Evolutionary conservation across 805 yeast genomes (phyloP), one percentile per base, ranked within the genome.

Genomic region (Lipomyces yamadae): DNA sequence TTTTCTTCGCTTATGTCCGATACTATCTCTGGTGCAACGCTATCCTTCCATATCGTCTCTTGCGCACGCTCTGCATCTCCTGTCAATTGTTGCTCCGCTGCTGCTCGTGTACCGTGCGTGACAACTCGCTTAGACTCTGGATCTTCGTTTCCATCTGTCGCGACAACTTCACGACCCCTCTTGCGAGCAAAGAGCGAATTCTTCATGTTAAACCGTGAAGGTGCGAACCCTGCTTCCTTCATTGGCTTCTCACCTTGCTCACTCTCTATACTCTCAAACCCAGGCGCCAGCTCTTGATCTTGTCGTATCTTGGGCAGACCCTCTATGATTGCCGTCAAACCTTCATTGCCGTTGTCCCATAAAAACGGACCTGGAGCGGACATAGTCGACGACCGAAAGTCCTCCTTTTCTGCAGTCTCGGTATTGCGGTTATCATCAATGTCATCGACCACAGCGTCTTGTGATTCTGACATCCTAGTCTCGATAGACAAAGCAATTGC

Each of bases 401-500:
- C 34, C 10, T 52, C n/a, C 34, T 52, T 32, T 29, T 15, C 18
- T 29, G 8, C n/a, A 24, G 5, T 54, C 10, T n/a, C 10, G 56
- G 42, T 54, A 32, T 54, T 13, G 8, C 18, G 8, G 5, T 6
- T 34, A 54, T 32, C 56, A 54, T 34, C 56, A n/a, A 54, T 18
- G 56, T 15, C 37, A 32, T 54, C 56, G n/a, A 34, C 7, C 29
- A 11, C 55, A 5, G 15, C 8, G 55, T 29, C 32, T 52, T 24
- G 34, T 3, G 55, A 18, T 52, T 52, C 24, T 7, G n/a, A 10
- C 18, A 4, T 42, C n/a, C 55, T 24, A 11, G 35, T 29, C 32
- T 62, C 30, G 24, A 65, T 34, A 4, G 70, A 67, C 55, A 53
- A 24, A 11, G 63, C 67, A 33, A 68, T 65, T 18, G 72, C 70